These are phyloP conservation scores for Candida labiduridarum DNA, from an alignment of 1,139 yeast genomes.

Conservation along the genomic window DNA sequence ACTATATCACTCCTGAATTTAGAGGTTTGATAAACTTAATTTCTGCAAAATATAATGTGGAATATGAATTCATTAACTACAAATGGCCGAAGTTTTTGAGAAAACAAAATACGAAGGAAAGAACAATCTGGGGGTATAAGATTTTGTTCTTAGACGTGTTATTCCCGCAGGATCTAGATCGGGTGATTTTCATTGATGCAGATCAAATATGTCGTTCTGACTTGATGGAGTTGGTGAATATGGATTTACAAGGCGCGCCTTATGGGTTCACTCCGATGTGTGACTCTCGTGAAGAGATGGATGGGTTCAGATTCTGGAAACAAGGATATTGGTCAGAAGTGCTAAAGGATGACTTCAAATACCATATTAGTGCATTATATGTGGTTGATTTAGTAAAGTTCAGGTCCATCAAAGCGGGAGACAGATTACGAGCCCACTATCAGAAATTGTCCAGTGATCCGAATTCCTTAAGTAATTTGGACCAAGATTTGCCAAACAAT, in stretches of 20 bases:
- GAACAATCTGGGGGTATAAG: slow-evolving; percentile 88
- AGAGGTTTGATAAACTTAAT: slow-evolving; percentile 61
- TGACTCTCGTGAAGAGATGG: slow-evolving; percentile 78
- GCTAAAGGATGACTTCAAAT: slow-evolving; percentile 58
- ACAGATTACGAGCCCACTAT: slow-evolving; percentile 79
- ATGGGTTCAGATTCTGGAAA: slow-evolving; percentile 90
- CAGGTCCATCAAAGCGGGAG: slow-evolving; percentile 73
- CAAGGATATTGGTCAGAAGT: slow-evolving; percentile 84
- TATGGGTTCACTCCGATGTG: slow-evolving; percentile 91
- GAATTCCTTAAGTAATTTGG: slow-evolving; percentile 75
- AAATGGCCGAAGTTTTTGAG: slow-evolving; percentile 94
- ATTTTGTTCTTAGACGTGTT: slow-evolving; percentile 83
- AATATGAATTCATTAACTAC: slow-evolving; percentile 74
- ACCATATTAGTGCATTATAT: slow-evolving; percentile 85
- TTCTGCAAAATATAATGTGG: slow-evolving; percentile 58
- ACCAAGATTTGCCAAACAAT: slow-evolving; percentile 91
- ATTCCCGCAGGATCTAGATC: slow-evolving; percentile 76
- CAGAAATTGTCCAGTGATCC: slow-evolving; percentile 82
- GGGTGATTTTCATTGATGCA: slow-evolving; percentile 84
- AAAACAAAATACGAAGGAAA: slow-evolving; percentile 71
- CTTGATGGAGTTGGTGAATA: slow-evolving; percentile 62
- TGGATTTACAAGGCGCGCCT: slow-evolving; percentile 75
- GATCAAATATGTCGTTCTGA: slow-evolving; percentile 80
- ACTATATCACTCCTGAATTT: slow-evolving; percentile 72
- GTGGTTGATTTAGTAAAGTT: slow-evolving; percentile 75